phyloP scores from a whole-genome alignment of 2,329 filamentous ascomycete genomes.

The Shiraia bambusicola region DNA sequence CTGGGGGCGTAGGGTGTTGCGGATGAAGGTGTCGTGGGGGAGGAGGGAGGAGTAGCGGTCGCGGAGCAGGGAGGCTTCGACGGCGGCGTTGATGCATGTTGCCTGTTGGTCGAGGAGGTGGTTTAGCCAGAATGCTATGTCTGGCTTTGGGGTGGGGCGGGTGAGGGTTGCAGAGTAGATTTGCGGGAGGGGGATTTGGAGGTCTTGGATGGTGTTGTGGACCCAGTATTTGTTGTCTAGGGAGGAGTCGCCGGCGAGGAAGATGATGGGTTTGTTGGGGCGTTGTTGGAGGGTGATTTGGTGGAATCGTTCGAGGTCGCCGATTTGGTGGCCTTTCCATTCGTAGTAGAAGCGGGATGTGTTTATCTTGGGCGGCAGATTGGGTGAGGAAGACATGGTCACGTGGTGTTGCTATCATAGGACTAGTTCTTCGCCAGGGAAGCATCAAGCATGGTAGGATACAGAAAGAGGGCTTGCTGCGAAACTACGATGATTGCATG shows the following conservation, averaged over 20 bases:
- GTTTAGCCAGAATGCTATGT: conserved; percentile 44
- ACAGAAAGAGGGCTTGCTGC: too few species aligned
- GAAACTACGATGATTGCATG: too few species aligned
- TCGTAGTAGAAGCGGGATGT: conserved; percentile 34
- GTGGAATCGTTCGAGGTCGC: conserved; percentile 32
- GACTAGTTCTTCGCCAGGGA: neutral
- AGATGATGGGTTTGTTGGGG: conserved; percentile 37
- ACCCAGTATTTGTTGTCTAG: conserved; percentile 45
- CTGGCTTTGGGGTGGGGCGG: conserved; percentile 29
- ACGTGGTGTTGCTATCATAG: neutral
- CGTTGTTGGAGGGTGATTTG: conserved; percentile 20
- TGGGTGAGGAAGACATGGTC: neutral
- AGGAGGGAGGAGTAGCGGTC: conserved; percentile 32
- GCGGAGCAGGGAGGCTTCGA: conserved; percentile 40
- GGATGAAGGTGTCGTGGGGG: conserved; percentile 39
- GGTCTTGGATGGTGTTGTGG: conserved; percentile 9
- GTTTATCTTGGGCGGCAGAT: conserved; percentile 21
- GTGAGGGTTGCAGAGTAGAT: conserved; percentile 34
- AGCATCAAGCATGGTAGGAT: too few species aligned
- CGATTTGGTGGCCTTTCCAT: conserved; percentile 40
- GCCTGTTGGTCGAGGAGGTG: conserved; percentile 31
- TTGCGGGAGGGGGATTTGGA: conserved; percentile 20
- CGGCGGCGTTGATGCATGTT: conserved; percentile 40
- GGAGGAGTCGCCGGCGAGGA: conserved; percentile 43
- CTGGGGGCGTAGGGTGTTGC: conserved; percentile 31